Base-by-base conservation (phyloP, 106 monocot genomes). In the Dioscorea zingiberensis region DNA sequence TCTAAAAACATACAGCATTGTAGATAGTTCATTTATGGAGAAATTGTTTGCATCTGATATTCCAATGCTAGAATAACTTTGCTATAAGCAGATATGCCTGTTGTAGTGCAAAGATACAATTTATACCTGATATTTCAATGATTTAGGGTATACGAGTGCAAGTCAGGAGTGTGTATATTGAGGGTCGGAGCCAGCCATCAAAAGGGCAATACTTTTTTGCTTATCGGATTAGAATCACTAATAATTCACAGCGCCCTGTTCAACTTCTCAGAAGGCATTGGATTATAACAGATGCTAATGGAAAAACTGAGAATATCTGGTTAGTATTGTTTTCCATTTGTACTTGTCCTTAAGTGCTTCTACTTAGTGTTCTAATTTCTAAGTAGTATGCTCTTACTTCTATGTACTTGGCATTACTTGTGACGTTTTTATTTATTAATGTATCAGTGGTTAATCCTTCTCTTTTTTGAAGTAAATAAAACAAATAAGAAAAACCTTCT, bases 181-280 rank as follows among this genome's bases (percentile, higher is more conserved):
- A 88, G 48, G 73, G 89, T 9, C 71, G 88, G 38, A 98, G 97
- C 62, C 76, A 84, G 49, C 92, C 89, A 27, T 69, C 75, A 60
- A 89, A 83, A 66, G 89, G 84, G 55, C 88, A 98, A 29, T 98
- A 87, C 62, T 66, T 81, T 59, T 81, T 81, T 68, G 81, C 75
- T 12, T 81, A 81, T 76, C 23, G 81, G 76, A 81, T 74, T 24
- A 80, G 80, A 70, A 80, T 98, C 63, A 93, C 84, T 16, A 98
- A 93, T 65, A 93, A 86, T 61, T 98, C 97, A 2, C 69, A 77
- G 47, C 88, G 73, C 8, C 78, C 92, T 49, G 92, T 93, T 55
- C 92, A 93, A 63, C 81, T 98, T 38, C 88, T 98, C 30, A 78
- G 92, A 67, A 85, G 97, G 60, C 97, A 98, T 73, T 98, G 97